Percentiles rank a stretch among this genome's conserved stretches.
Evolutionary conservation across 208 protist species (phyloP).

Genomic region (Trypanosoma brucei): DNA sequence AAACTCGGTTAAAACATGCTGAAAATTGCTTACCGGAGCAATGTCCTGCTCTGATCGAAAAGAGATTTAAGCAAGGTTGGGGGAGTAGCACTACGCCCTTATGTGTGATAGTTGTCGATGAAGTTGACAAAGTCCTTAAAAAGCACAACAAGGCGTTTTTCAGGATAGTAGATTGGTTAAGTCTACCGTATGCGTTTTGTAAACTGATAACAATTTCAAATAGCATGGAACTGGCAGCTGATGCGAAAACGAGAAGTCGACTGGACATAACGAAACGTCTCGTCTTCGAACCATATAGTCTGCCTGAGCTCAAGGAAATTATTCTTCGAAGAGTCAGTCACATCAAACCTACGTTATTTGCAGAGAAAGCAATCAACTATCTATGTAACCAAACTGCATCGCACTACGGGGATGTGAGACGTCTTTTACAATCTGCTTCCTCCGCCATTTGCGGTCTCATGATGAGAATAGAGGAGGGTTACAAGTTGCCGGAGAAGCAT

Average conservation of each 20-base stretch:
- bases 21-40: constrained; percentile 57
- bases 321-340: constrained; percentile 43
- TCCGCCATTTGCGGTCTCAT: constrained; percentile 78
- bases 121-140: constrained; percentile 83
- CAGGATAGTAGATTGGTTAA: constrained; percentile 85
- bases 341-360: constrained; percentile 75
- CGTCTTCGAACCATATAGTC: constrained; percentile 80
- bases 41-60: constrained; percentile 73
- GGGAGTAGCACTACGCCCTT: constrained; percentile 24
- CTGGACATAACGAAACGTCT: constrained; percentile 78
- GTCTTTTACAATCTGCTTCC: constrained; percentile 78
- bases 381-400: constrained; percentile 82
- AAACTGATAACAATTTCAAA: constrained; percentile 89
- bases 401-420: constrained; percentile 87
- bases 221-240: constrained; percentile 78
- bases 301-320: constrained; percentile 71
- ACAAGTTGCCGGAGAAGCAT: constrained; percentile 9
- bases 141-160: constrained; percentile 79
- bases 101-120: constrained; percentile 88
- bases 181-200: constrained; percentile 68
- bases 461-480: constrained; percentile 69
- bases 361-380: constrained; percentile 69
- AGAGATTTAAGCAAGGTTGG: constrained; percentile 74
- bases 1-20: constrained; percentile 40
- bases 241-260: constrained; percentile 81